phyloP scores from a whole-genome alignment of 345 rosid species.

The Syzygium aromaticum region DNA sequence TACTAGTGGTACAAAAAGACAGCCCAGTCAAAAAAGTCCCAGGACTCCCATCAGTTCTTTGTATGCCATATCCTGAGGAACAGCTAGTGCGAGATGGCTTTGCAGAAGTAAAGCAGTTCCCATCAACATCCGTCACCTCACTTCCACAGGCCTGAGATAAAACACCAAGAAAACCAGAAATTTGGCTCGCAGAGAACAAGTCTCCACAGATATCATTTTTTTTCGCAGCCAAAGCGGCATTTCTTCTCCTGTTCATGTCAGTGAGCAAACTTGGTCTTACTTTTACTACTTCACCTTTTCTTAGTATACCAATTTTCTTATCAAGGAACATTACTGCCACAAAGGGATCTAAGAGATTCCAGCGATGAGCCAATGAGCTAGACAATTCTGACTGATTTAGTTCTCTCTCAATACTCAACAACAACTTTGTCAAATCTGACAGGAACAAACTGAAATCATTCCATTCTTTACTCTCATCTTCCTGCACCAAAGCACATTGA shows the following conservation, averaged over 20 bases:
- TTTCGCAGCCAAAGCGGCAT: slow-evolving; percentile 15
- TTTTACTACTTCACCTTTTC: slow-evolving; percentile 64
- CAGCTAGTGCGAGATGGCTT: slow-evolving; percentile 21
- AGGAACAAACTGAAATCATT: slow-evolving; percentile 53
- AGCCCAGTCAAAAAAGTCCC: slow-evolving; percentile 9
- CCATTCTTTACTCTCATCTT: slow-evolving; percentile 51
- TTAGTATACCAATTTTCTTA: slow-evolving; percentile 65
- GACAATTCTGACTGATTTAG: slow-evolving; percentile 25
- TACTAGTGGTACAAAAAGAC: slow-evolving; percentile 10
- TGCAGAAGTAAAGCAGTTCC: slow-evolving; percentile 22
- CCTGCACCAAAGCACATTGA: slow-evolving; percentile 25
- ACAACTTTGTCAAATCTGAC: slow-evolving; percentile 47
- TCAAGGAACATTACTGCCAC: slow-evolving; percentile 63
- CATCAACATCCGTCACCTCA: slow-evolving; percentile 29
- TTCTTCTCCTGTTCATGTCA: slow-evolving; percentile 13
- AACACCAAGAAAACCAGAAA: slow-evolving; percentile 12
- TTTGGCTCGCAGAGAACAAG: slow-evolving; percentile 4
- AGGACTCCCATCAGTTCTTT: slow-evolving; percentile 6
- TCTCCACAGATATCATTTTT: slow-evolving; percentile 4
- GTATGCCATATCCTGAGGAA: slow-evolving; percentile 20
- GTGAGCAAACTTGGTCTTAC: slow-evolving; percentile 31
- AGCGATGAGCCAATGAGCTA: slow-evolving; percentile 42
- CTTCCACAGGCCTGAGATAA: slow-evolving; percentile 26
- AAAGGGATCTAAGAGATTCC: slow-evolving; percentile 87
- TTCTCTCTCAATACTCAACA: slow-evolving; percentile 49